A percentile compares a stretch with the other conserved stretches of the same genome.
Conservation (phyloP, 1,284 basidiomycete genomes). For the Cutaneotrichosporon dermatis region DNA sequence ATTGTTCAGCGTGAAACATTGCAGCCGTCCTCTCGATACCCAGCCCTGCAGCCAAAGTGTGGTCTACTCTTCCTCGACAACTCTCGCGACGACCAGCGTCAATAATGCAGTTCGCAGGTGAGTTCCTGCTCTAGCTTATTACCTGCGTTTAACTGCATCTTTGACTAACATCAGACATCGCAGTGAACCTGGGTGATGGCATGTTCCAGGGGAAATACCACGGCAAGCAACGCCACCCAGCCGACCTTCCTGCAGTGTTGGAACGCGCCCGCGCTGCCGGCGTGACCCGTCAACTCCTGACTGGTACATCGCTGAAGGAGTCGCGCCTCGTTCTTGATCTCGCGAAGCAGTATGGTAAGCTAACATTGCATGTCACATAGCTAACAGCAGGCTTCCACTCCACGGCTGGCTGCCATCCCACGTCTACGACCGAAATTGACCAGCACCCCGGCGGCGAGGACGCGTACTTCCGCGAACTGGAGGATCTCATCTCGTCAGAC, state of each 20-base stretch:
- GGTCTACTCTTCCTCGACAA: background rate
- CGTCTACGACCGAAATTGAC: slow-evolving; percentile 70
- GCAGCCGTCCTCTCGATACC: too few species aligned
- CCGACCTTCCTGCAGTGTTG: slow-evolving; percentile 65
- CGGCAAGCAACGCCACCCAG: slow-evolving; percentile 53
- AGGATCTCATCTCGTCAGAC: slow-evolving; percentile 58
- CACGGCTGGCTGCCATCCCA: slow-evolving; percentile 83
- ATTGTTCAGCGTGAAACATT: too few species aligned
- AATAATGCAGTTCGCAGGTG: slow-evolving; percentile 17
- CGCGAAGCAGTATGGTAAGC: slow-evolving; percentile 58
- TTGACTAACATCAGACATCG: slow-evolving; percentile 46
- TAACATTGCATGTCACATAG: background rate
- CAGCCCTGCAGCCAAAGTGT: background rate
- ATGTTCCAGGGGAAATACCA: slow-evolving; percentile 53
- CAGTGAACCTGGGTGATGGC: slow-evolving; percentile 53
- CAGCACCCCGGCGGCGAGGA: slow-evolving; percentile 58
- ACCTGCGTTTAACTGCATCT: too few species aligned
- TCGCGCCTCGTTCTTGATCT: slow-evolving; percentile 61
- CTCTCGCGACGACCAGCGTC: background rate
- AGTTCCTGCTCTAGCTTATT: background rate
- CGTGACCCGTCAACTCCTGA: slow-evolving; percentile 73
- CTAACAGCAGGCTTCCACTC: slow-evolving; percentile 59
- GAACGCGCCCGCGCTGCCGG: slow-evolving; percentile 61
- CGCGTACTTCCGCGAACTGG: slow-evolving; percentile 63
- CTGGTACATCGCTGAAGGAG: slow-evolving; percentile 69